Percentiles rank a stretch among this genome's conserved stretches.
Evolutionary conservation across 2,329 filamentous ascomycete genomes (phyloP).

Genomic region (Pestalotiopsis sp.): DNA sequence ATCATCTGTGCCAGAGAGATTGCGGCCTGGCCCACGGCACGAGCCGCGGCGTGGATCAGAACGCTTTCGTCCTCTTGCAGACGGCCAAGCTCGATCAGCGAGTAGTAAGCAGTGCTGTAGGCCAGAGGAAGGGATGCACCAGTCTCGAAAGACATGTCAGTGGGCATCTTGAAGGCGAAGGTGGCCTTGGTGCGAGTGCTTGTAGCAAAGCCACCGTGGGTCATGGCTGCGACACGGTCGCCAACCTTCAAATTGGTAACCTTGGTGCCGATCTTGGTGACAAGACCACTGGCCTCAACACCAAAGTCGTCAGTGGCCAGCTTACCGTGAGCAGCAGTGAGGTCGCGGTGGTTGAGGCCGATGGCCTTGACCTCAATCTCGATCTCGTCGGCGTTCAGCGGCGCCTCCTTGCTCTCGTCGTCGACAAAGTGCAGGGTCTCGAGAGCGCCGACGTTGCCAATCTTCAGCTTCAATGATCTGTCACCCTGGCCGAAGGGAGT

Average conservation of each 20-base stretch:
- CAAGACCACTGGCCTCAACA: conserved; percentile 29
- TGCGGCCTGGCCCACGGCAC: conserved; percentile 16
- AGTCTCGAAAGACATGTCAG: conserved; percentile 25
- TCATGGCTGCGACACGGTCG: conserved; percentile 38
- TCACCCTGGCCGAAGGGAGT: conserved; percentile 38
- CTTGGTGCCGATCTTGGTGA: conserved; percentile 26
- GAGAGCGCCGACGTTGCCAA: conserved; percentile 28
- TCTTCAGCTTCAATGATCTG: conserved; percentile 28
- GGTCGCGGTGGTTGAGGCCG: conserved; percentile 31
- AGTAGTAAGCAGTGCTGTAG: conserved; percentile 16
- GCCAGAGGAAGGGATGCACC: conserved; percentile 14
- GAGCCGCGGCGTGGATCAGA: conserved; percentile 14
- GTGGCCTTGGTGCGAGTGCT: conserved; percentile 27
- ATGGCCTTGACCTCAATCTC: conserved; percentile 31
- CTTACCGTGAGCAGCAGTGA: conserved; percentile 30
- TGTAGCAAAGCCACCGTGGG: conserved; percentile 36
- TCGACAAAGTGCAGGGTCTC: conserved; percentile 32
- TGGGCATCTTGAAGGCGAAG: conserved; percentile 31
- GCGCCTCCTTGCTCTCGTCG: conserved; percentile 24
- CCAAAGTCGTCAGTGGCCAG: conserved; percentile 27
- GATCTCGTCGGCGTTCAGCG: conserved; percentile 36
- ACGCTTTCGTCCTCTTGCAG: conserved; percentile 12
- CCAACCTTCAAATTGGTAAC: conserved; percentile 28
- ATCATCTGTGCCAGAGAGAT: conserved; percentile 15
- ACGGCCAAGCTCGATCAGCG: conserved; percentile 14